phyloP scores from a whole-genome alignment of 805 yeast genomes.

The Nakazawaea ernobii region DNA sequence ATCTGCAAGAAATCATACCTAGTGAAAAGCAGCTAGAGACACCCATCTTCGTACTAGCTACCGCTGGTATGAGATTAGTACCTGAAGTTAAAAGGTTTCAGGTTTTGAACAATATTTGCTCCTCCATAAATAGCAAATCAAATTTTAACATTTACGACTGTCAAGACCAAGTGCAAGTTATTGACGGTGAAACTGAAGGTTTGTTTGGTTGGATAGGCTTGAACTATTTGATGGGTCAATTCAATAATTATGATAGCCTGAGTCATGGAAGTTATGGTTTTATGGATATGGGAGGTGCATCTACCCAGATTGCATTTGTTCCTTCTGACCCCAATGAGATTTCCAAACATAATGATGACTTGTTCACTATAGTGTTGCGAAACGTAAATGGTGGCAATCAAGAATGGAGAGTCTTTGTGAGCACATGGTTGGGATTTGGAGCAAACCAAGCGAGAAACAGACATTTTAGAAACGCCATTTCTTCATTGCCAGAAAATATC shows the following conservation, averaged over 20 bases:
- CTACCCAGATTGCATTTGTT: constrained; percentile 91
- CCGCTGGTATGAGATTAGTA: constrained; percentile 93
- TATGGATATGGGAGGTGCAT: constrained; percentile 99
- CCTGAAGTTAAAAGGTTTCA: constrained; percentile 44
- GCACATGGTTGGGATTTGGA: constrained; percentile 97
- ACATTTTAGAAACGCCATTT: constrained; percentile 49
- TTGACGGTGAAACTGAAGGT: constrained; percentile 94
- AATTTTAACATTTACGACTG: constrained; percentile 57
- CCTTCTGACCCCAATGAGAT: constrained; percentile 63
- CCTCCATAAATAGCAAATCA: constrained; percentile 44
- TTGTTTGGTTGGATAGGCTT: constrained; percentile 93
- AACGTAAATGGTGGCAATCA: constrained; percentile 66
- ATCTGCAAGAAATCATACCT: constrained; percentile 73
- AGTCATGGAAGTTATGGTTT: constrained; percentile 64
- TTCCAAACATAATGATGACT: constrained; percentile 63
- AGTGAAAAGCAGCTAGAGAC: constrained; percentile 51
- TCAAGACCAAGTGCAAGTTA: constrained; percentile 67
- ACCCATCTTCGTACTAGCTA: constrained; percentile 87
- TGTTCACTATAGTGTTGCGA: constrained; percentile 59
- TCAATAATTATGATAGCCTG: constrained; percentile 39
- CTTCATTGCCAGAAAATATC: constrained; percentile 41
- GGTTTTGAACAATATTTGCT: constrained; percentile 59
- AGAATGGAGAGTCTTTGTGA: constrained; percentile 82
- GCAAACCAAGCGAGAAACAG: constrained; percentile 89
- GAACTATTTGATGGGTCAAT: constrained; percentile 71